Evolutionary conservation across 2,329 filamentous ascomycete species (phyloP).

Genomic region (Clarireedia monteithiana): DNA sequence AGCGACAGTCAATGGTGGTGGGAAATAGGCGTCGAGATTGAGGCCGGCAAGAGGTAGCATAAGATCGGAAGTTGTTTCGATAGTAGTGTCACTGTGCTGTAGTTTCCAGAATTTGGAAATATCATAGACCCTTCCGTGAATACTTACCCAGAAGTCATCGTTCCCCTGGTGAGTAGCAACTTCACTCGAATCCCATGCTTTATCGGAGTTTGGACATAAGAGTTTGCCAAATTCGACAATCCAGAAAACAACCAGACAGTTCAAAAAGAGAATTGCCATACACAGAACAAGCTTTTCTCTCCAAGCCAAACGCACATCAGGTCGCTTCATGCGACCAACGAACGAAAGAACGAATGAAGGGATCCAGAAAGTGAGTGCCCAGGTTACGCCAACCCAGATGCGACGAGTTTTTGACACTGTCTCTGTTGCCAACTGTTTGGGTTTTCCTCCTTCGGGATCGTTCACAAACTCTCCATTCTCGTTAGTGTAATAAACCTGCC

Average conservation of each 20-base stretch:
- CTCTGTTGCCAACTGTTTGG: constrained; percentile 68
- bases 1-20: constrained; percentile 64
- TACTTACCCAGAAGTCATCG: constrained; percentile 78
- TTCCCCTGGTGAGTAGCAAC: constrained; percentile 62
- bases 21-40: constrained; percentile 80
- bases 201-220: constrained; percentile 85
- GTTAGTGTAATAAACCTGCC: constrained; percentile 65
- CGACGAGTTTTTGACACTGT: constrained; percentile 57
- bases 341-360: constrained; percentile 76
- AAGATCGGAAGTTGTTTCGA: constrained; percentile 48
- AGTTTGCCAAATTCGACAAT: constrained; percentile 80
- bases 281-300: constrained; percentile 86
- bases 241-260: constrained; percentile 80
- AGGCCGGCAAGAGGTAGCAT: constrained; percentile 76
- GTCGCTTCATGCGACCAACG: constrained; percentile 91
- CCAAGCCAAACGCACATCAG: constrained; percentile 96
- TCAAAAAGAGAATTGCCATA: constrained; percentile 72
- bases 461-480: constrained; percentile 59
- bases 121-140: constrained; percentile 86
- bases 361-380: constrained; percentile 88
- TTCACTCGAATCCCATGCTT: constrained; percentile 71
- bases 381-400: constrained; percentile 74
- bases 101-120: constrained; percentile 79
- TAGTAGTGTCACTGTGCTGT: constrained; percentile 70
- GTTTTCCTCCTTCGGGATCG: constrained; percentile 71